Evolutionary conservation across 164 flowering plant genomes (phyloP).

Genomic region (Magnolia kwangsiensis): DNA sequence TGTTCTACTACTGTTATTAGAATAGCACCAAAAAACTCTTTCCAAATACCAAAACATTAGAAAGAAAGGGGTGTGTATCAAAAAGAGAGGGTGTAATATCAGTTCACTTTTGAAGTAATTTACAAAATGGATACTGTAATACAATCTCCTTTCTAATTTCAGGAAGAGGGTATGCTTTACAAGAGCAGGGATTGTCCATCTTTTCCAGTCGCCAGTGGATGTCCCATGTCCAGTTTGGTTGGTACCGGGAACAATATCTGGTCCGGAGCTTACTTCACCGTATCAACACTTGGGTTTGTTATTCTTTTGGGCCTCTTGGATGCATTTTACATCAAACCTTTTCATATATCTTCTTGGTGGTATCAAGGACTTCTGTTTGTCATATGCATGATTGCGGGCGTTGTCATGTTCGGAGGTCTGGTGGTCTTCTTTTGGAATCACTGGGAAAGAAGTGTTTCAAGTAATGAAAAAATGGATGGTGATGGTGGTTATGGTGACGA

Average conservation of each 20-base stretch:
- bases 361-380: constrained; percentile 67
- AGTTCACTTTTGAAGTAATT: not conserved
- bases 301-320: constrained; percentile 39
- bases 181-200: constrained; percentile 20
- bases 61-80: not conserved
- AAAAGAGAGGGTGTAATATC: not conserved
- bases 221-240: constrained; percentile 68
- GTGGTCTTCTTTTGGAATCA: constrained; percentile 62
- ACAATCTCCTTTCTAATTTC: constrained; percentile 15
- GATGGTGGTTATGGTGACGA: not conserved
- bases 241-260: constrained; percentile 78
- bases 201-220: constrained; percentile 30
- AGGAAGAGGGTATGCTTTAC: constrained; percentile 63
- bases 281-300: constrained; percentile 62
- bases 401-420: constrained; percentile 65
- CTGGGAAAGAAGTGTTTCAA: constrained; percentile 45
- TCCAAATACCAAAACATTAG: not conserved
- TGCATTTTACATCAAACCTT: constrained; percentile 55
- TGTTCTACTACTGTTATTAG: too few species aligned
- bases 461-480: constrained; percentile 15
- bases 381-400: constrained; percentile 61
- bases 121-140: not conserved
- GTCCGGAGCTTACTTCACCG: constrained; percentile 59
- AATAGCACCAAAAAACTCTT: not conserved
- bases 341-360: constrained; percentile 51